These are phyloP conservation scores for Arthrobotrys pseudoclavata DNA, from an alignment of 2,329 filamentous ascomycete species.

Conservation along the genomic window DNA sequence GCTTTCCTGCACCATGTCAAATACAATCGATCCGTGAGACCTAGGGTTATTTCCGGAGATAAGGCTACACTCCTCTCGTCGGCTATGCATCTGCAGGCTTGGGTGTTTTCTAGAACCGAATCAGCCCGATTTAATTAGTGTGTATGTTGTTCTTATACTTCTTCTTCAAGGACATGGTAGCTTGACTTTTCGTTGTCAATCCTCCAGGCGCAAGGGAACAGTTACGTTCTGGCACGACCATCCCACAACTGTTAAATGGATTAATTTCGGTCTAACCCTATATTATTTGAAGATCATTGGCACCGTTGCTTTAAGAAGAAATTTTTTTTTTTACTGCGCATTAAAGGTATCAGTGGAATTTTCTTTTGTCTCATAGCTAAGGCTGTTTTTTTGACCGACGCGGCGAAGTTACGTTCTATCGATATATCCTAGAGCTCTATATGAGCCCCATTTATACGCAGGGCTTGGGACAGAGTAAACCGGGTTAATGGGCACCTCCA, in stretches of 20 bases:
- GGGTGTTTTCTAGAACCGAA: slow-evolving; percentile 1
- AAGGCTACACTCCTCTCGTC: slow-evolving; percentile 7
- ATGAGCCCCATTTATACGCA: slow-evolving; percentile 27
- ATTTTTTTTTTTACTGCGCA: too few relatives aligned
- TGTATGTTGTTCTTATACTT: not conserved
- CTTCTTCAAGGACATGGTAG: not conserved
- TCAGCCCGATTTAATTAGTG: slow-evolving; percentile 6
- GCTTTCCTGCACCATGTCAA: slow-evolving; percentile 25
- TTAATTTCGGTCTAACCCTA: not conserved
- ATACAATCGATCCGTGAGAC: slow-evolving; percentile 23
- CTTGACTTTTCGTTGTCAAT: not conserved
- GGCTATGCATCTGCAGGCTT: slow-evolving; percentile 1
- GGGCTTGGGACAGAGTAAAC: slow-evolving; percentile 15
- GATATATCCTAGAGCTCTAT: slow-evolving; percentile 16
- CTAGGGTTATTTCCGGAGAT: slow-evolving; percentile 14
- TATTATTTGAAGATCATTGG: not conserved
- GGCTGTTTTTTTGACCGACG: too few relatives aligned
- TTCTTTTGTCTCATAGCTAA: too few relatives aligned
- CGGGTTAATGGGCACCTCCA: slow-evolving; percentile 34
- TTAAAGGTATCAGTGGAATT: not conserved
- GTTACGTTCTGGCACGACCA: not conserved
- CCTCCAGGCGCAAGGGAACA: not conserved
- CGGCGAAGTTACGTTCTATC: too few relatives aligned
- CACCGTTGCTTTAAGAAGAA: not conserved
- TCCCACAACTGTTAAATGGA: not conserved